These are phyloP conservation scores for Arabis hirsuta DNA, from an alignment of 345 rosid genomes.

Conservation along the genomic window DNA sequence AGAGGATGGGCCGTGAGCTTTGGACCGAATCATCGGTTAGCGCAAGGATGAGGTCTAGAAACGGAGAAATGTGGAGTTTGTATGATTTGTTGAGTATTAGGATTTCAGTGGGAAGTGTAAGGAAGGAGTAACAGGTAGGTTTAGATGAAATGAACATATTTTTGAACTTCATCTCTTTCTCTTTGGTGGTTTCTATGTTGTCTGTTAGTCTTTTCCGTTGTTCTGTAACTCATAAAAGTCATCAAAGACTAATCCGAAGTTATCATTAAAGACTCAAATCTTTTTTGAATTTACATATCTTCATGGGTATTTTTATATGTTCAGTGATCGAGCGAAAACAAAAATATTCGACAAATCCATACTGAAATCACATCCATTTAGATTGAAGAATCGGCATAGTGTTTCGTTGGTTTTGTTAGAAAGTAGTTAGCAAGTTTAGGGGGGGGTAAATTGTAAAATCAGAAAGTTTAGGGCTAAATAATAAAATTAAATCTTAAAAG, in stretches of 20 bases:
- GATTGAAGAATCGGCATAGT: constrained; percentile 5
- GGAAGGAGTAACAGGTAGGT: constrained; percentile 18
- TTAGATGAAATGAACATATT: constrained; percentile 23
- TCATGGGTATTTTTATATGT: too few relatives aligned
- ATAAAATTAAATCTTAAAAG: background rate
- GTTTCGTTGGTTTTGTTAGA: background rate
- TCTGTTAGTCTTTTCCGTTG: constrained; percentile 19
- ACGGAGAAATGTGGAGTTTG: constrained; percentile 20
- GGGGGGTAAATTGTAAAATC: background rate
- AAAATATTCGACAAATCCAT: too few relatives aligned
- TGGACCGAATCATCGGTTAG: constrained; percentile 16
- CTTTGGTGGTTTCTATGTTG: constrained; percentile 23
- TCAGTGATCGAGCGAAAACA: too few relatives aligned
- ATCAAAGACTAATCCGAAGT: background rate
- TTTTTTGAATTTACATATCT: constrained; percentile 47
- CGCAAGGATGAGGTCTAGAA: constrained; percentile 9
- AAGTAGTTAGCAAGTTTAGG: background rate
- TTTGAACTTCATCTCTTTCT: background rate
- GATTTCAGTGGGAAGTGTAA: constrained; percentile 10
- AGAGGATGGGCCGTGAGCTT: constrained; percentile 66
- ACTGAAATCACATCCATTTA: too few relatives aligned
- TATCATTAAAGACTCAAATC: constrained; percentile 41
- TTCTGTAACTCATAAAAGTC: constrained; percentile 22
- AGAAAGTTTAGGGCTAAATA: background rate
- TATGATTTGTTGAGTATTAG: constrained; percentile 27